A percentile compares a stretch with the other conserved stretches of the same genome.
Conservation (phyloP, 2,329 filamentous ascomycete genomes). For the Xylariales sp. region DNA sequence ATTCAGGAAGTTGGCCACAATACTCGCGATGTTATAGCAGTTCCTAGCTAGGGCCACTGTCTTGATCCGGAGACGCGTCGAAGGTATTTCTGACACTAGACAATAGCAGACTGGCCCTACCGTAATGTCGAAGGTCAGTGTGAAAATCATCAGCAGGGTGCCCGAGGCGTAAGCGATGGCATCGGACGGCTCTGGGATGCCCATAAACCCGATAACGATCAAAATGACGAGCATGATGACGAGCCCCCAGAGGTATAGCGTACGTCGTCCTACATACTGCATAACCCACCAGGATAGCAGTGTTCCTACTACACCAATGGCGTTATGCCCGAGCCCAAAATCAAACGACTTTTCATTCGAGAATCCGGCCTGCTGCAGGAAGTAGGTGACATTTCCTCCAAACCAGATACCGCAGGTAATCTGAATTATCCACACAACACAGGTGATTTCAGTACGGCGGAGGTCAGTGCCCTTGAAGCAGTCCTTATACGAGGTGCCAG, state of each 20-base stretch:
- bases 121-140: conserved; percentile 8
- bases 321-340: conserved; percentile 27
- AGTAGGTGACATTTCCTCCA: conserved; percentile 23
- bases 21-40: conserved; percentile 10
- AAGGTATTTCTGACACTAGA: conserved; percentile 10
- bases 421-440: conserved; percentile 20
- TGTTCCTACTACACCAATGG: conserved; percentile 5
- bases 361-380: conserved; percentile 22
- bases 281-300: conserved; percentile 9
- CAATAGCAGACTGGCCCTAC: conserved; percentile 10
- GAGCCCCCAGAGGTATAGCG: conserved; percentile 9
- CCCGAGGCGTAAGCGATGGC: conserved; percentile 32
- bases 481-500: conserved; percentile 6
- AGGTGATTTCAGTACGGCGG: conserved; percentile 25
- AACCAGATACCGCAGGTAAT: conserved; percentile 14
- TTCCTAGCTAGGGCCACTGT: conserved; percentile 10
- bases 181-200: conserved; percentile 26
- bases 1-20: conserved; percentile 21
- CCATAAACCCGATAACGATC: conserved; percentile 6
- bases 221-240: conserved; percentile 5
- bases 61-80: conserved; percentile 7
- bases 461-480: conserved; percentile 32
- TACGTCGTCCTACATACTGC: conserved; percentile 7
- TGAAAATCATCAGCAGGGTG: conserved; percentile 11
- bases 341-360: conserved; percentile 5